phyloP scores from a whole-genome alignment of 2,329 filamentous ascomycete genomes.

The Talaromyces sp. region DNA sequence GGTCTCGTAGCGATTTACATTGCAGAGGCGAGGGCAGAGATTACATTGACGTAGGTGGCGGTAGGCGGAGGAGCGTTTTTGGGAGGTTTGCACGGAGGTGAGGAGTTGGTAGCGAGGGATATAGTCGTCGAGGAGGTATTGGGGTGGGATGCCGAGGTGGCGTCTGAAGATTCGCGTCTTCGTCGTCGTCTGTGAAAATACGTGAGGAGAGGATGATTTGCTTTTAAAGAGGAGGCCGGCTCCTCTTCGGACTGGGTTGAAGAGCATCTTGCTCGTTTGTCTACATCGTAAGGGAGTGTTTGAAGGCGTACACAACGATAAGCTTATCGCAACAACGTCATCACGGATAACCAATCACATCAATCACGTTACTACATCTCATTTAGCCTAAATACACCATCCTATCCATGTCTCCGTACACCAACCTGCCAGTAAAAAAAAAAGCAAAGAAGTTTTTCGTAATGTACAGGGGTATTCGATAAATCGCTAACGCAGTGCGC shows the following conservation, averaged over 20 bases:
- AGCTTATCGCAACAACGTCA: slow-evolving; percentile 2
- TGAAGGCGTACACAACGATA: background rate
- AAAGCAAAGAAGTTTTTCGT: background rate
- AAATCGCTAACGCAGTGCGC: background rate
- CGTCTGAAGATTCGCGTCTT: slow-evolving; percentile 25
- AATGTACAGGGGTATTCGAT: slow-evolving; percentile 14
- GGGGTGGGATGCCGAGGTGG: slow-evolving; percentile 53
- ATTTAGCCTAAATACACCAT: slow-evolving; percentile 6
- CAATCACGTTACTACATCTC: background rate
- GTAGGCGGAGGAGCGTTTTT: slow-evolving; percentile 71
- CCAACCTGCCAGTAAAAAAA: background rate
- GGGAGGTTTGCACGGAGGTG: slow-evolving; percentile 63
- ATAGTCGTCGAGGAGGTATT: slow-evolving; percentile 72
- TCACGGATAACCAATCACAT: background rate
- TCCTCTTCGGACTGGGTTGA: background rate
- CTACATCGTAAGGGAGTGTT: too few species aligned
- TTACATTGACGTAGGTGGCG: slow-evolving; percentile 76
- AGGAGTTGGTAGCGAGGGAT: slow-evolving; percentile 69
- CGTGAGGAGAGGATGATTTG: background rate
- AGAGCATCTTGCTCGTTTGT: background rate
- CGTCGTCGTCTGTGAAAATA: background rate
- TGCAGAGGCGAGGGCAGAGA: slow-evolving; percentile 72
- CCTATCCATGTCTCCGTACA: background rate
- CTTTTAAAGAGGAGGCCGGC: background rate
- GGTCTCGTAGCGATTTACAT: slow-evolving; percentile 75